Conservation (phyloP, 352 stramenopile species). For the Plasmopara viticola region DNA sequence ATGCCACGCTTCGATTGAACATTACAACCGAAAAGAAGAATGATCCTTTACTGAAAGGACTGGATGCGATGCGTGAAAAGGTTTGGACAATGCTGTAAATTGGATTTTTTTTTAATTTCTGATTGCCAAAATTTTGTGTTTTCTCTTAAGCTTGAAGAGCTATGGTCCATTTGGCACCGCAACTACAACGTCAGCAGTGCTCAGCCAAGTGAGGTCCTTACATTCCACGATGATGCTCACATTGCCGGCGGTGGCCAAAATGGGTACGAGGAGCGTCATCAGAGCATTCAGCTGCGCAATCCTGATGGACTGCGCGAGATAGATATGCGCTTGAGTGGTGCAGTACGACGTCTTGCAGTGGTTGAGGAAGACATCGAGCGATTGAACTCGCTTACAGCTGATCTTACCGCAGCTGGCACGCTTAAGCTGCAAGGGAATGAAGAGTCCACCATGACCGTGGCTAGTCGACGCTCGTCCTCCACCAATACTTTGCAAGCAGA, state of each 20-base stretch:
- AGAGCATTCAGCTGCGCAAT: constrained; percentile 17
- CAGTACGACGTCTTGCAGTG: constrained; percentile 42
- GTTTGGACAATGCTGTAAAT: constrained; percentile 10
- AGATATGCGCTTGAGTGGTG: constrained; percentile 52
- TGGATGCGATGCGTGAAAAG: constrained; percentile 66
- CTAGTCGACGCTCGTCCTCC: constrained; percentile 12
- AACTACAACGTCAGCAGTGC: constrained; percentile 40
- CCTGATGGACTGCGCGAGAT: constrained; percentile 43
- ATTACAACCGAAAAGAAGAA: constrained; percentile 69
- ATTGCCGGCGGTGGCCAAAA: constrained; percentile 2
- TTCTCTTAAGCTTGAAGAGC: constrained; percentile 30
- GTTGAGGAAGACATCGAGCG: constrained; percentile 65
- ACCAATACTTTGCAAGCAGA: constrained; percentile 22
- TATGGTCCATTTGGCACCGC: constrained; percentile 64
- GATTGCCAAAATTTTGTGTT: not conserved
- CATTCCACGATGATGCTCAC: constrained; percentile 5
- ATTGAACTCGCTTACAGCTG: constrained; percentile 27
- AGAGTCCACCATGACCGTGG: not conserved
- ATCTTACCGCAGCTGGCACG: constrained; percentile 16
- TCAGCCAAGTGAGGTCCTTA: constrained; percentile 2
- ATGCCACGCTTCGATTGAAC: constrained; percentile 60
- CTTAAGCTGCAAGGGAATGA: not conserved
- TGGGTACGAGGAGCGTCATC: constrained; percentile 6
- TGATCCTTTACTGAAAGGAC: constrained; percentile 60
- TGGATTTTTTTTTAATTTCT: not conserved